These are phyloP conservation scores for Cordyceps tenuipes DNA, from an alignment of 2,329 filamentous ascomycete genomes.

Conservation along the genomic window DNA sequence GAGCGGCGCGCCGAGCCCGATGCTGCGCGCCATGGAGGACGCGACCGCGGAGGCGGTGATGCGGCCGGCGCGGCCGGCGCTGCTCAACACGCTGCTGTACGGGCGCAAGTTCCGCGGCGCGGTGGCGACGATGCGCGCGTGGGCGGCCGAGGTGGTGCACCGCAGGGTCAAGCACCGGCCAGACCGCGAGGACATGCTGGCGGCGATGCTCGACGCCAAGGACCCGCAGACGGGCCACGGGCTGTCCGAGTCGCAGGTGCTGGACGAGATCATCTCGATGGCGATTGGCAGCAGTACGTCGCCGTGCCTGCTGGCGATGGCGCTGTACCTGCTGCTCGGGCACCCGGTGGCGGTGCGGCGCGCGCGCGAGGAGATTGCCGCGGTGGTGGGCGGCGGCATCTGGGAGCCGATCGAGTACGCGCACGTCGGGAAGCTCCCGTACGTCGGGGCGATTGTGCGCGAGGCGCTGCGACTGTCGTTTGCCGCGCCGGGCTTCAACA, in stretches of 20 bases:
- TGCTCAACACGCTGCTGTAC: slow-evolving; percentile 46
- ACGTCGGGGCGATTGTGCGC: slow-evolving; percentile 45
- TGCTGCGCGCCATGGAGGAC: slow-evolving; percentile 46
- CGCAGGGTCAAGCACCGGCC: slow-evolving; percentile 44
- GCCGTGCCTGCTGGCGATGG: slow-evolving; percentile 35
- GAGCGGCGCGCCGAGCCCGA: slow-evolving; percentile 35
- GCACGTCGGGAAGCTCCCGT: slow-evolving; percentile 43
- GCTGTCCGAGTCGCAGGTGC: slow-evolving; percentile 50
- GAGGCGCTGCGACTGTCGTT: slow-evolving; percentile 47
- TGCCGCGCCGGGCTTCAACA: slow-evolving; percentile 47
- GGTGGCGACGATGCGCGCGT: slow-evolving; percentile 46
- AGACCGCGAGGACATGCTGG: slow-evolving; percentile 51
- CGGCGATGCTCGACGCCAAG: slow-evolving; percentile 47
- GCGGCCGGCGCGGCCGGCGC: slow-evolving; percentile 40
- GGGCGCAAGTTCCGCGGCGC: slow-evolving; percentile 44
- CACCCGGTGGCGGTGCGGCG: slow-evolving; percentile 39
- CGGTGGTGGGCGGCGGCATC: slow-evolving; percentile 40
- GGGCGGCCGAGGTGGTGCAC: slow-evolving; percentile 48
- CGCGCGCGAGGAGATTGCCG: slow-evolving; percentile 46
- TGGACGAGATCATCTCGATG: slow-evolving; percentile 63
- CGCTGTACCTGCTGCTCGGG: slow-evolving; percentile 43
- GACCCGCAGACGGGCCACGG: slow-evolving; percentile 54
- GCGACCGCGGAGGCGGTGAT: slow-evolving; percentile 48
- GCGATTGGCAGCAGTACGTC: slow-evolving; percentile 49
- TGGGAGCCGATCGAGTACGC: slow-evolving; percentile 34